phyloP scores from a whole-genome alignment of 768 basidiomycete genomes.

The Crucibulum laeve region DNA sequence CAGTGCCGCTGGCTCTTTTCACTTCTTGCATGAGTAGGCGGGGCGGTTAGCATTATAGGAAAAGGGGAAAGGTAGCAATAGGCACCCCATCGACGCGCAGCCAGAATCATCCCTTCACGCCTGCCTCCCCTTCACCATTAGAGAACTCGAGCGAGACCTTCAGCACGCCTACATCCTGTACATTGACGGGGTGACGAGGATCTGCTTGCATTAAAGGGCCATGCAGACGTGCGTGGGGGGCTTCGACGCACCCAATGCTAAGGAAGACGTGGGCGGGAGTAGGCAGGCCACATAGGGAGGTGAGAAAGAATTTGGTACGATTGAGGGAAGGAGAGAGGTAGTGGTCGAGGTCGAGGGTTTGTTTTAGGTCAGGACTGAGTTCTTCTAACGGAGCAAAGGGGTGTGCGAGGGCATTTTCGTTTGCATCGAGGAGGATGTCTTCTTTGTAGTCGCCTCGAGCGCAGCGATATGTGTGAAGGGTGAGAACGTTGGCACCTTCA shows the following conservation, averaged over 20 bases:
- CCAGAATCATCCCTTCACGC: slow-evolving; percentile 68
- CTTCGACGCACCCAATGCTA: slow-evolving; percentile 95
- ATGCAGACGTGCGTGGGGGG: slow-evolving; percentile 91
- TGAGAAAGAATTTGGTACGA: slow-evolving; percentile 72
- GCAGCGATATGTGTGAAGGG: slow-evolving; percentile 89
- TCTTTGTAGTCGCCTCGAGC: slow-evolving; percentile 93
- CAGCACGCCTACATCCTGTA: slow-evolving; percentile 92
- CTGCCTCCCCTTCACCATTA: slow-evolving; percentile 64
- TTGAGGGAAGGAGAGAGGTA: slow-evolving; percentile 93
- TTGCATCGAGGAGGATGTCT: slow-evolving; percentile 93
- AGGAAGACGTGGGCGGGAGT: slow-evolving; percentile 73
- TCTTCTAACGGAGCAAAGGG: slow-evolving; percentile 47
- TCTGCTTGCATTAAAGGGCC: slow-evolving; percentile 69
- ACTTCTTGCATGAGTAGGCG: slow-evolving; percentile 47
- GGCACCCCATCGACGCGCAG: slow-evolving; percentile 69
- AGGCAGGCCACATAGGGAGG: slow-evolving; percentile 65
- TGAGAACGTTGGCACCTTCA: slow-evolving; percentile 92
- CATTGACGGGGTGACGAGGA: slow-evolving; percentile 89
- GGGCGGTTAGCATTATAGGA: background rate
- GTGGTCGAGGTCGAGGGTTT: slow-evolving; percentile 65
- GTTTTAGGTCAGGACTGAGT: slow-evolving; percentile 28
- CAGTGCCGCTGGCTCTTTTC: slow-evolving; percentile 59
- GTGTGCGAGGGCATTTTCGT: slow-evolving; percentile 93
- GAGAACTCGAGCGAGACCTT: slow-evolving; percentile 67
- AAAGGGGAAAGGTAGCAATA: slow-evolving; percentile 8